These are phyloP conservation scores for Alnus rubra DNA, from an alignment of 306 rosid genomes.

Conservation along the genomic window DNA sequence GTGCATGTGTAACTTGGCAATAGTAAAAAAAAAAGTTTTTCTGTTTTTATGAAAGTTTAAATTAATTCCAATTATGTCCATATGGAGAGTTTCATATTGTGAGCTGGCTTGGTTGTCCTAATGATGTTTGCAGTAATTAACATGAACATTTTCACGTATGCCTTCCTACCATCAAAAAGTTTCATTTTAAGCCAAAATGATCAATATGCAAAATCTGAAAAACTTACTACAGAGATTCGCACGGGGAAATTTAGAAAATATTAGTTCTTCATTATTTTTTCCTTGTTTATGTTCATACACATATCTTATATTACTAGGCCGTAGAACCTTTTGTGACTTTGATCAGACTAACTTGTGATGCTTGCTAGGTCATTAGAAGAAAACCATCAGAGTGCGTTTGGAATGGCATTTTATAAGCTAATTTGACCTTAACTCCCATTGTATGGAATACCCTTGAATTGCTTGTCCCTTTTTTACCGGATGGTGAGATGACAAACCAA, in stretches of 20 bases:
- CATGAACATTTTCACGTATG: background rate
- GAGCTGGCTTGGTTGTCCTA: background rate
- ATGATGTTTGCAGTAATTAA: background rate
- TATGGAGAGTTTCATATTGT: background rate
- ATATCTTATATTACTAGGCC: background rate
- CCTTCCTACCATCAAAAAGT: background rate
- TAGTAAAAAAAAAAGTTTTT: background rate
- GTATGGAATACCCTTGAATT: too few relatives aligned
- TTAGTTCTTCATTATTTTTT: background rate
- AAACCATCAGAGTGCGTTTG: background rate
- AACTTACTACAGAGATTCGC: too few relatives aligned
- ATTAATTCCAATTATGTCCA: background rate
- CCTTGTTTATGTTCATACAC: background rate
- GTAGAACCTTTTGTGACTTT: background rate
- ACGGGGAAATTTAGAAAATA: too few relatives aligned
- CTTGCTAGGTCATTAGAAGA: background rate
- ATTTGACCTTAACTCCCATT: background rate
- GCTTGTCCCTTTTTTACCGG: too few relatives aligned
- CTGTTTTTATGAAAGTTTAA: background rate
- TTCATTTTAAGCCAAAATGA: background rate
- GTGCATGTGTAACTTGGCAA: too few relatives aligned
- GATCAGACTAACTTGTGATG: background rate
- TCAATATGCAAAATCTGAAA: too few relatives aligned
- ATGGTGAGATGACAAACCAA: too few relatives aligned
- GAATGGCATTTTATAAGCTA: background rate